A percentile compares a stretch with the other conserved stretches of the same genome.
Evolutionary conservation across 2,329 filamentous ascomycete genomes (phyloP).

Genomic region (Talaromyces pinophilus): DNA sequence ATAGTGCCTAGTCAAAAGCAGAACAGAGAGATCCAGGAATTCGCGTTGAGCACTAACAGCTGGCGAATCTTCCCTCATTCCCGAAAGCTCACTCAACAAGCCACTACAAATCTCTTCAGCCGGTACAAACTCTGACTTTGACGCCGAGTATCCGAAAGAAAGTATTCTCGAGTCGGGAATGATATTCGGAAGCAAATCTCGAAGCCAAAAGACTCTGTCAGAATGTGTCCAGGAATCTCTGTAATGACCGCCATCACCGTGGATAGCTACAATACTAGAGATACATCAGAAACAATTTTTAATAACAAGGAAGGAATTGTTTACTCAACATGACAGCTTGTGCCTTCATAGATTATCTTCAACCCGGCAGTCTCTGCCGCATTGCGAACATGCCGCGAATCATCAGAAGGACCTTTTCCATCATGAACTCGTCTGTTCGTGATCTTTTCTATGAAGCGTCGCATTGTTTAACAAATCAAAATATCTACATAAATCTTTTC

Average conservation of each 20-base stretch:
- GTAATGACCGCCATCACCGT: constrained; percentile 27
- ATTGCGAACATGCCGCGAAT: not conserved
- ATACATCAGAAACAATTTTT: not conserved
- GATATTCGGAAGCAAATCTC: constrained; percentile 26
- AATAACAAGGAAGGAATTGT: not conserved
- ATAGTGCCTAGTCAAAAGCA: not conserved
- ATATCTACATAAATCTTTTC: not conserved
- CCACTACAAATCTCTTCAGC: constrained; percentile 7
- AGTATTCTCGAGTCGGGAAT: constrained; percentile 23
- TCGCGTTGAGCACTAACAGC: not conserved
- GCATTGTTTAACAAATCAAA: not conserved
- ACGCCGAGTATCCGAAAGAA: constrained; percentile 24
- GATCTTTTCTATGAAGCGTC: constrained; percentile 4
- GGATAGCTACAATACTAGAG: constrained; percentile 29
- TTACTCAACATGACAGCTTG: constrained; percentile 9
- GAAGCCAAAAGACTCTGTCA: constrained; percentile 27
- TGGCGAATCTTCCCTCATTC: not conserved
- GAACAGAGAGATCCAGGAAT: not conserved
- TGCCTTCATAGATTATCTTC: constrained; percentile 13
- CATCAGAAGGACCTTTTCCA: not conserved
- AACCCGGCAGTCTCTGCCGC: not conserved
- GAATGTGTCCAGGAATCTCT: constrained; percentile 29
- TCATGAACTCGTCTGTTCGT: not conserved
- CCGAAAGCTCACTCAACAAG: constrained; percentile 9
- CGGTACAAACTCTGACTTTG: constrained; percentile 6